Evolutionary conservation across 2,329 filamentous ascomycete species (phyloP).

Genomic region (Blumeria graminis): DNA sequence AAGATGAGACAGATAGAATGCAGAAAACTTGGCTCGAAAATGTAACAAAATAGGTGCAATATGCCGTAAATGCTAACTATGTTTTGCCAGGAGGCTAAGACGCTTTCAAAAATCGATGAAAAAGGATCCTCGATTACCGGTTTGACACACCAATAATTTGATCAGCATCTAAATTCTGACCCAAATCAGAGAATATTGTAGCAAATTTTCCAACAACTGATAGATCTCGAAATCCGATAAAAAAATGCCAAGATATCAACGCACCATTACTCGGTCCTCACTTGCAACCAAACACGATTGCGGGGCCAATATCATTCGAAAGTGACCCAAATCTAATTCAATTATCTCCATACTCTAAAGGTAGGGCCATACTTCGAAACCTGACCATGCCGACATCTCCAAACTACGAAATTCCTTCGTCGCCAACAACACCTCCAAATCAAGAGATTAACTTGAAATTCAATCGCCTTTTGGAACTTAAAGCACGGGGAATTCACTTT

Average conservation of each 20-base stretch:
- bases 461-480: constrained; percentile 50
- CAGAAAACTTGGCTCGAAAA: too few species aligned
- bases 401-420: constrained; percentile 50
- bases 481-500: constrained; percentile 54
- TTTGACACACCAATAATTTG: too few species aligned
- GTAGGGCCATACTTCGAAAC: constrained; percentile 38
- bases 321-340: constrained; percentile 3
- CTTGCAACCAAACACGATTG: constrained; percentile 5
- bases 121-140: too few species aligned
- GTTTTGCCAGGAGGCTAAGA: too few species aligned
- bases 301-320: background rate
- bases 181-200: too few species aligned
- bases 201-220: too few species aligned
- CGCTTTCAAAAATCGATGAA: too few species aligned
- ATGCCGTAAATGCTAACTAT: too few species aligned
- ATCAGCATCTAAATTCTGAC: too few species aligned
- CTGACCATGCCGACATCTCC: constrained; percentile 50
- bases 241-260: too few species aligned
- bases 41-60: too few species aligned
- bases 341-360: constrained; percentile 41
- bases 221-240: too few species aligned
- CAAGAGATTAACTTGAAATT: constrained; percentile 38
- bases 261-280: constrained; percentile 12
- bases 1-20: constrained; percentile 6
- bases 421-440: constrained; percentile 38